Percentiles rank a stretch among this genome's conserved stretches.
Conservation (phyloP, 2,329 filamentous ascomycete genomes). For the Fusarium tjaetaba region DNA sequence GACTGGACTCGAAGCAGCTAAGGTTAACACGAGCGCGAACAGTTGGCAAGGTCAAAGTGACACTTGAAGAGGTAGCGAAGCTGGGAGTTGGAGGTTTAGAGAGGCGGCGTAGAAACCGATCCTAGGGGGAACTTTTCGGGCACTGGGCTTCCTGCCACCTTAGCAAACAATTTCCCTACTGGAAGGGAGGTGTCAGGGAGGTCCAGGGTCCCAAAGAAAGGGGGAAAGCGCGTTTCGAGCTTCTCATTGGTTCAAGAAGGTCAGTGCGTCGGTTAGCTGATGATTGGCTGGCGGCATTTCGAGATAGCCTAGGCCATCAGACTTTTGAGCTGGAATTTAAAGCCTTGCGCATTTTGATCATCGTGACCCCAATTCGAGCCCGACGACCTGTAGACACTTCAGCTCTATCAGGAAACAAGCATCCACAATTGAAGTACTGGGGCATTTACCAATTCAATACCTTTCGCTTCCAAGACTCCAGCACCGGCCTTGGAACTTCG, state of each 20-base stretch:
- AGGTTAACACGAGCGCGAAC: constrained; percentile 34
- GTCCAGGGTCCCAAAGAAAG: constrained; percentile 53
- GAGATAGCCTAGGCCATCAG: constrained; percentile 44
- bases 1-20: constrained; percentile 31
- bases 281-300: constrained; percentile 47
- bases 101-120: constrained; percentile 42
- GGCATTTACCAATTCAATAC: background rate
- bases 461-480: background rate
- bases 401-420: background rate
- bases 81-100: constrained; percentile 45
- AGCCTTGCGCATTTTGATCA: constrained; percentile 39
- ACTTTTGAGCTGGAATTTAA: constrained; percentile 45
- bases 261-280: constrained; percentile 45
- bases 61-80: constrained; percentile 40
- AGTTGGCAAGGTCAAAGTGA: constrained; percentile 38
- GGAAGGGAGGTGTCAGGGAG: constrained; percentile 48
- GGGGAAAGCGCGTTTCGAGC: constrained; percentile 53
- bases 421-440: constrained; percentile 9
- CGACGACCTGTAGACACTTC: constrained; percentile 23
- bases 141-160: constrained; percentile 52
- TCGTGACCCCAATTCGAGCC: constrained; percentile 29
- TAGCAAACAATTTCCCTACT: constrained; percentile 61
- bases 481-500: background rate
- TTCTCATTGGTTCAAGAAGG: constrained; percentile 43
- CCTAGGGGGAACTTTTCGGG: constrained; percentile 54